Evolutionary conservation across 2,329 filamentous ascomycete genomes (phyloP).

Genomic region (Pseudogymnoascus sp.): DNA sequence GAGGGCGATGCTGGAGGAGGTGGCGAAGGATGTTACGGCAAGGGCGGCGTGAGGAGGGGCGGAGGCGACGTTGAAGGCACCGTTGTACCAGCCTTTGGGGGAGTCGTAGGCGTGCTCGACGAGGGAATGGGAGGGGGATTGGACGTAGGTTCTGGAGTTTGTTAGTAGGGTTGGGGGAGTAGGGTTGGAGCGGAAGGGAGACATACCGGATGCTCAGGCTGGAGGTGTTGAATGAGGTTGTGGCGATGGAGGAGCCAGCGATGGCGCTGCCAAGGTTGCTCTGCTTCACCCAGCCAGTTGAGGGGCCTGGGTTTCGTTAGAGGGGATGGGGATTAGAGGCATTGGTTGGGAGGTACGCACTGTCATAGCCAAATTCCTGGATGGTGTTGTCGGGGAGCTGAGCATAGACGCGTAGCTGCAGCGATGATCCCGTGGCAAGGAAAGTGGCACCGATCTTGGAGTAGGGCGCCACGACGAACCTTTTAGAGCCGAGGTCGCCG

Average conservation of each 20-base stretch:
- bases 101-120: background rate
- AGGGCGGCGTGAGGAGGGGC: background rate
- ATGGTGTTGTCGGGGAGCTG: conserved; percentile 8
- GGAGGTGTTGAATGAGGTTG: background rate
- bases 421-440: background rate
- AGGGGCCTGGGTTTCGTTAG: background rate
- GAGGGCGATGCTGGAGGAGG: background rate
- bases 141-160: background rate
- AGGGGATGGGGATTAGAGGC: no score
- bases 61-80: background rate
- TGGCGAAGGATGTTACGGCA: background rate
- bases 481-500: conserved; percentile 11
- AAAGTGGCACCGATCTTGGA: background rate
- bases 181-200: background rate
- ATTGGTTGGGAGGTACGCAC: background rate
- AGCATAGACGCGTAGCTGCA: background rate
- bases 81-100: background rate
- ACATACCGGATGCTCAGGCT: background rate
- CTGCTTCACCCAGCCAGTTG: background rate
- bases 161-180: background rate
- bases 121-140: background rate
- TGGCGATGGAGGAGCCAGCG: background rate
- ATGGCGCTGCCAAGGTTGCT: background rate
- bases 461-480: background rate
- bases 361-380: background rate